Conservation (phyloP, 345 rosid genomes). For the Eucalyptus erythrocorys region DNA sequence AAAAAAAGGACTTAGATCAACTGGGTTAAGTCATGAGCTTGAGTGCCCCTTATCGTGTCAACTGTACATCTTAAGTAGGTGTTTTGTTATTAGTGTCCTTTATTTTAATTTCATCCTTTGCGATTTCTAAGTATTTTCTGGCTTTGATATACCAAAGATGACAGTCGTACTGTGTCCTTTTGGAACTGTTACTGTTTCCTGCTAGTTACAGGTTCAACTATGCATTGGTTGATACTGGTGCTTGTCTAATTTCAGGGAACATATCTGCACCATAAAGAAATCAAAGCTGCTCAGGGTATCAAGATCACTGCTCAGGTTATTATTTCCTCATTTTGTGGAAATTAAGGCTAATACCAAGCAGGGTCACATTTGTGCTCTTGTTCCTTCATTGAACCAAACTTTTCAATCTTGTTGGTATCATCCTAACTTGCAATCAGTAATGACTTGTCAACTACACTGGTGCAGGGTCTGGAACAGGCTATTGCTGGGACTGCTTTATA, state of each 20-base stretch:
- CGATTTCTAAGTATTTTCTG: background rate
- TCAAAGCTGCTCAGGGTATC: conserved; percentile 95
- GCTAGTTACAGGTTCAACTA: background rate
- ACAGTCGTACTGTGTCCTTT: background rate
- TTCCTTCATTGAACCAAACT: background rate
- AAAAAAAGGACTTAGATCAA: background rate
- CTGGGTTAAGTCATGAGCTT: background rate
- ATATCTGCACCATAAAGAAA: conserved; percentile 74
- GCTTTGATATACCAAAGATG: background rate
- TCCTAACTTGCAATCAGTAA: background rate
- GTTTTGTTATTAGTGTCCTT: background rate
- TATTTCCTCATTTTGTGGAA: background rate
- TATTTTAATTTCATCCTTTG: background rate
- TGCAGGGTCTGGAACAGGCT: conserved; percentile 88
- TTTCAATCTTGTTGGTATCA: background rate
- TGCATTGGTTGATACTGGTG: background rate
- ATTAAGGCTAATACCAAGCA: background rate
- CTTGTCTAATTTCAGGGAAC: conserved; percentile 60
- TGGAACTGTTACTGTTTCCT: background rate
- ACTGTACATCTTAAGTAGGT: background rate
- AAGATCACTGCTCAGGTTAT: conserved; percentile 87
- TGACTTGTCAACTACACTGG: background rate
- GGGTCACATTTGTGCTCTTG: background rate
- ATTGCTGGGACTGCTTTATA: conserved; percentile 89
- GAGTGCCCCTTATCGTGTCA: background rate